Evolutionary conservation across 805 yeast species (phyloP).

Genomic region (Cyberlindnera nakhonratchasimensis): DNA sequence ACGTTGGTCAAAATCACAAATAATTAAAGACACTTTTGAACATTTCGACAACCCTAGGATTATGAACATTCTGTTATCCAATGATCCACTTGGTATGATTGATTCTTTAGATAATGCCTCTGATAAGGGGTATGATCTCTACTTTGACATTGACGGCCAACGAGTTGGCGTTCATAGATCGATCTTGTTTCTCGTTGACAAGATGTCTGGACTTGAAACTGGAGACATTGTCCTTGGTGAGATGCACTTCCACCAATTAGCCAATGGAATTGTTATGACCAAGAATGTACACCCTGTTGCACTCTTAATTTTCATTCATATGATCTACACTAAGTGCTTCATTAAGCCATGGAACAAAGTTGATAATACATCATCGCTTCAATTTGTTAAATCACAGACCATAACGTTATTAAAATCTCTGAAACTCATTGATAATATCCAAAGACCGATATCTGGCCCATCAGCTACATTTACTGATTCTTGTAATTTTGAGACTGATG

Average conservation of each 20-base stretch:
- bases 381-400: slow-evolving; percentile 11
- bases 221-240: slow-evolving; percentile 27
- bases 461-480: slow-evolving; percentile 8
- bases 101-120: slow-evolving; percentile 3
- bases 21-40: slow-evolving; percentile 17
- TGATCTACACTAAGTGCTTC: slow-evolving; percentile 46
- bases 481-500: slow-evolving; percentile 33
- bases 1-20: slow-evolving; percentile 25
- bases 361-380: slow-evolving; percentile 1
- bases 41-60: not conserved
- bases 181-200: slow-evolving; percentile 10
- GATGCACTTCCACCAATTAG: slow-evolving; percentile 11
- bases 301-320: slow-evolving; percentile 42
- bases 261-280: slow-evolving; percentile 22
- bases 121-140: slow-evolving; percentile 36
- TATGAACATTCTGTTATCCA: slow-evolving; percentile 3
- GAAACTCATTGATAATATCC: slow-evolving; percentile 17
- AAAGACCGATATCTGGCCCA: slow-evolving; percentile 8
- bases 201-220: slow-evolving; percentile 30
- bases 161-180: slow-evolving; percentile 31
- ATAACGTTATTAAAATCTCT: slow-evolving; percentile 11
- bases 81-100: slow-evolving; percentile 11
- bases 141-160: slow-evolving; percentile 29
- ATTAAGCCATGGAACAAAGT: slow-evolving; percentile 44
- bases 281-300: slow-evolving; percentile 23